A percentile compares a stretch with the other conserved stretches of the same genome.
These are phyloP conservation scores for Pichia sp. DNA, from an alignment of 1,139 yeast genomes.

Conservation along the genomic window DNA sequence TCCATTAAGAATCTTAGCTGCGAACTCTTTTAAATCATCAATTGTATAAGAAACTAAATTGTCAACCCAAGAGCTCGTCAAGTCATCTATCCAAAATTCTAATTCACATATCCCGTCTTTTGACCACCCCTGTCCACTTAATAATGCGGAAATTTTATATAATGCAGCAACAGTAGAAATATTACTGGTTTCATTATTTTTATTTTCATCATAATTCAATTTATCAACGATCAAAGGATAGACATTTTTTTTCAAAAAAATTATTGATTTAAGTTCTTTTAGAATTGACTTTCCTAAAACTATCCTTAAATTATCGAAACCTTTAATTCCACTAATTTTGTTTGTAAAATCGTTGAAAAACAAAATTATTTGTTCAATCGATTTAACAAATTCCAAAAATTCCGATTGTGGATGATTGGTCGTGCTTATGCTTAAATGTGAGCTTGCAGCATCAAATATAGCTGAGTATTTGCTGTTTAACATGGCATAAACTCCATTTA, in stretches of 20 bases:
- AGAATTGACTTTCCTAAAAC: constrained; percentile 19
- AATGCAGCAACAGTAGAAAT: constrained; percentile 7
- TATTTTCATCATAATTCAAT: constrained; percentile 7
- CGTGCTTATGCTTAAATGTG: too few species aligned
- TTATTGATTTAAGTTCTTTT: constrained; percentile 16
- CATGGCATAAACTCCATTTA: too few species aligned
- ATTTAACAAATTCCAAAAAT: constrained; percentile 12
- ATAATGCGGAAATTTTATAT: constrained; percentile 17
- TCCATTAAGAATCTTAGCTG: constrained; percentile 13
- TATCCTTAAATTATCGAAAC: constrained; percentile 14
- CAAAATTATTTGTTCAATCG: constrained; percentile 18
- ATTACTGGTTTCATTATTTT: constrained; percentile 1
- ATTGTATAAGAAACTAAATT: constrained; percentile 22
- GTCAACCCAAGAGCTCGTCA: constrained; percentile 25
- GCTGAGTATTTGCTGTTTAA: too few species aligned
- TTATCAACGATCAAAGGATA: constrained; percentile 24
- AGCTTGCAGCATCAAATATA: too few species aligned
- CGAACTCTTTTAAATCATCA: constrained; percentile 22
- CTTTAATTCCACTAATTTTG: constrained; percentile 9
- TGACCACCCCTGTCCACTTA: constrained; percentile 25
- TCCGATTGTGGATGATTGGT: too few species aligned
- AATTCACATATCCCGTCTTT: constrained; percentile 27
- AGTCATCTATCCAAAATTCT: constrained; percentile 30
- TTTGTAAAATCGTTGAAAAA: constrained; percentile 21
- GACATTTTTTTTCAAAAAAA: constrained; percentile 22